Base-by-base conservation (phyloP, 345 rosid species). In the Bretschneidera sinensis region DNA sequence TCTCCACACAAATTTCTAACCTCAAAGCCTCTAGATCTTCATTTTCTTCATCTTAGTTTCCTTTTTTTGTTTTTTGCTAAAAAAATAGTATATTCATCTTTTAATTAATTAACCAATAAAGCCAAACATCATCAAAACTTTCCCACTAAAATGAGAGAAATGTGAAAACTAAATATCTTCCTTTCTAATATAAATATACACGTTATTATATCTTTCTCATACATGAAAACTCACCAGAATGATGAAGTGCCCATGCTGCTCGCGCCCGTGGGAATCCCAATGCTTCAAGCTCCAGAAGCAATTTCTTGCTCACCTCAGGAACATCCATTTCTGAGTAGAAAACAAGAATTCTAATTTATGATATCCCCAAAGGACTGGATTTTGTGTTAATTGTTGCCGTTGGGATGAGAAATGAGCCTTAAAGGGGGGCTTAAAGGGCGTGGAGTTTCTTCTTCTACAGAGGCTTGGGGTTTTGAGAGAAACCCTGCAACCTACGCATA, bases 241-340 rank as follows among this genome's bases (percentile, higher is more conserved):
- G 68, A 74, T 83, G 87, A 62, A 89, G 91, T 47, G 91, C 87
- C 55, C 78, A 55, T 0, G 82, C 84, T 31, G 98, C 87, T 63
- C 66, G 70, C 28, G 75, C 78, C 66, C 45, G 55, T 0, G 91
- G 61, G 76, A 89, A 92, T 17, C 95, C 96, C 74, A 92, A 57
- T 10, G 66, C 81, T 77, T 92, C 87, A 66, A 88, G 84, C 57
- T 86, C 81, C 64, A 55, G 58, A 15, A 92, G 84, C 72, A 82
- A 55, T 28, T 77, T 76, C 72, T 57, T 72, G 59, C 75, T 71
- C 18, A 82, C 95, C 72, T 78, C 89, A 55, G 80, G 24, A 33
- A 67, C 79, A 59, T 21, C 75, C 74, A 34, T 75, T 64, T 69
- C 89, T 79, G 68, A 7, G 43, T 43, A 33, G 51, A 18, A 50